Evolutionary conservation across 2,329 filamentous ascomycete genomes (phyloP).

Genomic region (Nothophaeocryptopus gaeumannii): DNA sequence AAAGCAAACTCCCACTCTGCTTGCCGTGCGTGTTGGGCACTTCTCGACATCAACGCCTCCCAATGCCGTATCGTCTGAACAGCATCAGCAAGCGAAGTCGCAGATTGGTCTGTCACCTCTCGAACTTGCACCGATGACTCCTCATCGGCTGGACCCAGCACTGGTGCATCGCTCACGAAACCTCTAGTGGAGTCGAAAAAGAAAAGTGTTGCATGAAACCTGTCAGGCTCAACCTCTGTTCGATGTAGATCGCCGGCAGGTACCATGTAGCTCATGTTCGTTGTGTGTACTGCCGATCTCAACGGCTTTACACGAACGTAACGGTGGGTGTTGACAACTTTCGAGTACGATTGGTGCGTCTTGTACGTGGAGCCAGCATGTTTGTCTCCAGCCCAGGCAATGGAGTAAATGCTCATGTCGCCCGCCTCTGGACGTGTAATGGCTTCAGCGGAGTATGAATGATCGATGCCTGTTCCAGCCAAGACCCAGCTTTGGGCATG

Average conservation of each 20-base stretch:
- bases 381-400: conserved; percentile 2
- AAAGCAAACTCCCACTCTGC: too few species aligned
- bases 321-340: conserved; percentile 5
- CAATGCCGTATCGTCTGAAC: too few species aligned
- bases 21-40: too few species aligned
- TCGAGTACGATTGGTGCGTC: conserved; percentile 9
- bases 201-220: conserved; percentile 38
- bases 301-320: background rate
- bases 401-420: conserved; percentile 7
- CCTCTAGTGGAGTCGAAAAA: conserved; percentile 38
- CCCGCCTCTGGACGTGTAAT: conserved; percentile 16
- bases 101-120: too few species aligned
- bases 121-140: too few species aligned
- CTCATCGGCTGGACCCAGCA: conserved; percentile 39
- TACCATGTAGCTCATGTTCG: conserved; percentile 29
- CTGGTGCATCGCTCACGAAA: conserved; percentile 32
- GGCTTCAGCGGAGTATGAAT: conserved; percentile 28
- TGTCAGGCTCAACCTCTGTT: conserved; percentile 29
- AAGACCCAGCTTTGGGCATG: conserved; percentile 41
- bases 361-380: background rate
- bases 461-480: conserved; percentile 35
- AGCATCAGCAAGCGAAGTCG: too few species aligned
- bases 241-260: conserved; percentile 34
- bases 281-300: background rate
- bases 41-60: too few species aligned